These are phyloP conservation scores for Suhomyces sp. DNA, from an alignment of 805 yeast species.

Conservation along the genomic window DNA sequence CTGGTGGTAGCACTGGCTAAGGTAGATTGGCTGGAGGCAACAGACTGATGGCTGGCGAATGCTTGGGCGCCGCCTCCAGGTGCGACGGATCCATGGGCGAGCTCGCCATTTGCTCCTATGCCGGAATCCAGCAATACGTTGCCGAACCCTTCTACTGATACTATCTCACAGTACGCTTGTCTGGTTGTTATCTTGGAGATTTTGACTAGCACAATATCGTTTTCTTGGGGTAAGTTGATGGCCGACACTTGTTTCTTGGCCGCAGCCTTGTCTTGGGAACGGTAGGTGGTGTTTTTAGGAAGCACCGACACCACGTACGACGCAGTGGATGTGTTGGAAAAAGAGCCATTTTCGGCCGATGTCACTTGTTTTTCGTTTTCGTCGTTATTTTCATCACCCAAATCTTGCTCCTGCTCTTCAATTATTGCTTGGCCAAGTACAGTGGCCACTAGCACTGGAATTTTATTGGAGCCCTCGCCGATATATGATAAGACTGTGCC, in stretches of 20 bases:
- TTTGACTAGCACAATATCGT: conserved; percentile 75
- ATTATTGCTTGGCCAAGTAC: conserved; percentile 56
- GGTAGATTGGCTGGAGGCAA: conserved; percentile 42
- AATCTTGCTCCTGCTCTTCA: conserved; percentile 16
- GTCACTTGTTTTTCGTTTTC: background rate
- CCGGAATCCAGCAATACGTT: conserved; percentile 61
- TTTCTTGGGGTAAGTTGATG: conserved; percentile 72
- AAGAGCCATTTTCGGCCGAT: conserved; percentile 4
- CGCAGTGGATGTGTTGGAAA: conserved; percentile 6
- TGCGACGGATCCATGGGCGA: conserved; percentile 37
- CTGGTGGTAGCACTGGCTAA: conserved; percentile 40
- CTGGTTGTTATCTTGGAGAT: conserved; percentile 63
- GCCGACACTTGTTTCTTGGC: conserved; percentile 8
- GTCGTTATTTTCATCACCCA: conserved; percentile 12
- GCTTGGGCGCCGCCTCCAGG: conserved; percentile 56
- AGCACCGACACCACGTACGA: conserved; percentile 30
- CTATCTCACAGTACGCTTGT: conserved; percentile 78
- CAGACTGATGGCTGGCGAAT: conserved; percentile 30
- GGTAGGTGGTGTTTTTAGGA: conserved; percentile 25
- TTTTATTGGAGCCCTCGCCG: conserved; percentile 30
- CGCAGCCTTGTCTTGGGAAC: conserved; percentile 21
- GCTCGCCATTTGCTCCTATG: conserved; percentile 53
- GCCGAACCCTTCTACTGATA: conserved; percentile 60
- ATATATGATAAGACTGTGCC: conserved; percentile 58
- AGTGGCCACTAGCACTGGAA: conserved; percentile 54